A percentile compares a stretch with the other conserved stretches of the same genome.
These are phyloP conservation scores for Salix arbutifolia DNA, from an alignment of 345 rosid genomes.

Conservation along the genomic window DNA sequence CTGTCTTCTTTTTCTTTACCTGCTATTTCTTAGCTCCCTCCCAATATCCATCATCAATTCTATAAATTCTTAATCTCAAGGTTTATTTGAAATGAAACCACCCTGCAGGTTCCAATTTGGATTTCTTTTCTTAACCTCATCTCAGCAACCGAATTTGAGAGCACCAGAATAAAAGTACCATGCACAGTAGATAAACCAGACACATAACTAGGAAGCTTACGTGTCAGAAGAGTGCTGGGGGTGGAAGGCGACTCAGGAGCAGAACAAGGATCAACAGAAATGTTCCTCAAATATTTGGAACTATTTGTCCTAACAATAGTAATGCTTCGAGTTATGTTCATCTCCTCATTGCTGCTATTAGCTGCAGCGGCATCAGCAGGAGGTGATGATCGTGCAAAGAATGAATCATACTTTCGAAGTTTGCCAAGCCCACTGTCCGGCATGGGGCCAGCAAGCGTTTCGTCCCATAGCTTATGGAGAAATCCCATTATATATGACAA, in stretches of 20 bases:
- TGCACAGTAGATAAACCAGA: neutral
- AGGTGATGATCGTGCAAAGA: constrained; percentile 31
- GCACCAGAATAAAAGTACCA: no score
- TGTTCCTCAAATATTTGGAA: constrained; percentile 21
- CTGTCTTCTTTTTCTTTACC: no score
- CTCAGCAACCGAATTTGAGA: no score
- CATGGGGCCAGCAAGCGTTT: constrained; percentile 84
- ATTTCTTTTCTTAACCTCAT: no score
- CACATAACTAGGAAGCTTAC: neutral
- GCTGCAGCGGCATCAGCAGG: neutral
- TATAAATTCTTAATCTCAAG: no score
- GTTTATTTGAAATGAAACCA: no score
- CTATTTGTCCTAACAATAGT: constrained; percentile 38
- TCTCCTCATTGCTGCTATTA: neutral
- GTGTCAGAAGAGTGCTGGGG: constrained; percentile 33
- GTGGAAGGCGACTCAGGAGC: constrained; percentile 37
- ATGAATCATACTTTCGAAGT: constrained; percentile 53
- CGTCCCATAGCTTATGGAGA: constrained; percentile 87
- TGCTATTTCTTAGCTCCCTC: no score
- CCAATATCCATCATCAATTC: no score
- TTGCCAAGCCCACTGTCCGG: constrained; percentile 66
- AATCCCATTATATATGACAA: constrained; percentile 47
- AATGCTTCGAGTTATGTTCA: constrained; percentile 57
- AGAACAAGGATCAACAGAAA: constrained; percentile 33
- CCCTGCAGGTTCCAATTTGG: no score